These are phyloP conservation scores for Fusarium sp. DNA, from an alignment of 2,329 filamentous ascomycete species.

Conservation along the genomic window DNA sequence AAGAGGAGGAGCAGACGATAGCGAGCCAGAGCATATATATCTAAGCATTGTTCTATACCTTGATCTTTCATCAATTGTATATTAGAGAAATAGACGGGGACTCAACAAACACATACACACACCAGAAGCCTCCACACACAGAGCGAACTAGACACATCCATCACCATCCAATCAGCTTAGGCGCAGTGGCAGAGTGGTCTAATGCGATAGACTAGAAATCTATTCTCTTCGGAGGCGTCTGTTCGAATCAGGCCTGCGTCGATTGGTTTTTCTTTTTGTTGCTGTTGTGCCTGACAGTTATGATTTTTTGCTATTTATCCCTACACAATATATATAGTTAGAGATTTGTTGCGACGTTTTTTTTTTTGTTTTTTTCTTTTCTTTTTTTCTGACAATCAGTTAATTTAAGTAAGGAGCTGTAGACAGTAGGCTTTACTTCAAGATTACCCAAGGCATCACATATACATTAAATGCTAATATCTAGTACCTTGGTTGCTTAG, in stretches of 20 bases:
- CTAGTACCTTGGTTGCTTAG: background rate
- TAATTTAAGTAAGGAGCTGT: too few species aligned
- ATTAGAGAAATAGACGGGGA: conserved; percentile 6
- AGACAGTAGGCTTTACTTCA: background rate
- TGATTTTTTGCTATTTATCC: too few species aligned
- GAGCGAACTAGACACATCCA: background rate
- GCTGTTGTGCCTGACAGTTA: background rate
- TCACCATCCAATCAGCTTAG: conserved; percentile 32
- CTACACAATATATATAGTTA: too few species aligned
- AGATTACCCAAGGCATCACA: background rate
- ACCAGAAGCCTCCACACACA: background rate
- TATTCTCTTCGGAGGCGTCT: conserved; percentile 41
- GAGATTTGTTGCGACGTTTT: conserved; percentile 34
- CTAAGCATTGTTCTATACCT: conserved; percentile 1
- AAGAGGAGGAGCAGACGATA: conserved; percentile 34
- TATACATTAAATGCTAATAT: background rate
- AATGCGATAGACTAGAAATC: conserved; percentile 42
- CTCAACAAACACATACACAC: background rate
- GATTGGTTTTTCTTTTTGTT: conserved; percentile 20
- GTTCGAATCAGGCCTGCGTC: conserved; percentile 42
- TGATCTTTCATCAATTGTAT: background rate
- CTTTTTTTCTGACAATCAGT: background rate
- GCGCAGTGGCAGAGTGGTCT: conserved; percentile 41
- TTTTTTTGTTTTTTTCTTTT: background rate
- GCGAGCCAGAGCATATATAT: conserved; percentile 1